Evolutionary conservation across 1,284 basidiomycete genomes (phyloP).

Genomic region (Cutaneotrichosporon mucoides): DNA sequence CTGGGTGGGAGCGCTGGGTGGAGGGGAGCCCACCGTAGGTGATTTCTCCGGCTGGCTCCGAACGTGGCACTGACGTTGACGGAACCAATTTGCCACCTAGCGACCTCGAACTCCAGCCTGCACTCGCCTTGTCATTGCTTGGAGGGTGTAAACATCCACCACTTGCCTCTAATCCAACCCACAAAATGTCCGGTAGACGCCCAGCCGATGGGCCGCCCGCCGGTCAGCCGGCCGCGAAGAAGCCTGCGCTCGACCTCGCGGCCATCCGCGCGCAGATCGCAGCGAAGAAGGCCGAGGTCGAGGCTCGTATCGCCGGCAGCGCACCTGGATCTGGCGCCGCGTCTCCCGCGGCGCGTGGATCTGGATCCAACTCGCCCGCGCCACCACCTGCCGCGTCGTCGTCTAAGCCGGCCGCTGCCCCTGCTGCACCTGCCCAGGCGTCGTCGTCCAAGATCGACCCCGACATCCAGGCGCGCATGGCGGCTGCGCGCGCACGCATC

Average conservation of each 20-base stretch:
- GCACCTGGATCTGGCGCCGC: constrained; percentile 25
- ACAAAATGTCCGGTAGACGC: no score
- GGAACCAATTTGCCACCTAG: constrained; percentile 12
- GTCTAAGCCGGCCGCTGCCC: constrained; percentile 18
- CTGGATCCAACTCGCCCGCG: constrained; percentile 24
- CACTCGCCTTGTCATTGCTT: no score
- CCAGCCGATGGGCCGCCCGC: constrained; percentile 16
- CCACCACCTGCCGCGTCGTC: constrained; percentile 45
- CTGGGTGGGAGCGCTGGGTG: not conserved
- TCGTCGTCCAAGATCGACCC: constrained; percentile 50
- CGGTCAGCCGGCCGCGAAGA: constrained; percentile 22
- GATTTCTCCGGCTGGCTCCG: not conserved
- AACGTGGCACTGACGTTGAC: not conserved
- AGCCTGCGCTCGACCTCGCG: constrained; percentile 17
- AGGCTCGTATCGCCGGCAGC: constrained; percentile 53
- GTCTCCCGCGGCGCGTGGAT: constrained; percentile 16
- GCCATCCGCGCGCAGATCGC: constrained; percentile 65
- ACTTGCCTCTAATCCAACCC: no score
- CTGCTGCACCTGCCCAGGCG: constrained; percentile 3
- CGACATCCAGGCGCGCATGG: constrained; percentile 64
- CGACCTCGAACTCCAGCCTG: not conserved
- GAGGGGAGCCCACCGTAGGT: not conserved
- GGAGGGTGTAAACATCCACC: no score
- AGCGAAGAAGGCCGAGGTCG: constrained; percentile 76
- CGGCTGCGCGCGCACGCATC: constrained; percentile 72